Percentiles rank a stretch among this genome's conserved stretches.
These are phyloP conservation scores for Xenoacremonium recifei DNA, from an alignment of 2,329 filamentous ascomycete species.

Conservation along the genomic window DNA sequence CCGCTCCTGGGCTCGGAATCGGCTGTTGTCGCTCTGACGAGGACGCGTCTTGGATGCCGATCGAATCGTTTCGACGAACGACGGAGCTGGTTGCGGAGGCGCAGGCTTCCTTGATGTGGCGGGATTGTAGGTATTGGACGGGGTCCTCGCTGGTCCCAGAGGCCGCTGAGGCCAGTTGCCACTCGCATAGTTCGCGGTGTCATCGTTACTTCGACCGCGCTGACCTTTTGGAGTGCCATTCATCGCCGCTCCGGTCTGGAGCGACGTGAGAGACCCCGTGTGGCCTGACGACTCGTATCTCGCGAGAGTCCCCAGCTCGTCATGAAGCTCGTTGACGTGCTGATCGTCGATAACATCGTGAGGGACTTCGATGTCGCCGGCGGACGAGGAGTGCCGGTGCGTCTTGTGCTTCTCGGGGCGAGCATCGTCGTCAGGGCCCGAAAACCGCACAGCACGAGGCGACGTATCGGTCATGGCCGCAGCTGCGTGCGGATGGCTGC, in stretches of 20 bases:
- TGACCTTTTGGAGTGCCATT: conserved; percentile 43
- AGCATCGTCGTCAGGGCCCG: conserved; percentile 44
- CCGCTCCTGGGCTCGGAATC: conserved; percentile 70
- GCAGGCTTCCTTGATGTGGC: conserved; percentile 54
- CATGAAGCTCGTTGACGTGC: conserved; percentile 47
- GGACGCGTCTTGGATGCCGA: conserved; percentile 53
- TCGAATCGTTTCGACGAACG: conserved; percentile 44
- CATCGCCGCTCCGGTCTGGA: conserved; percentile 36
- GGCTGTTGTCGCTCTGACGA: conserved; percentile 43
- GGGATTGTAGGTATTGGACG: conserved; percentile 77
- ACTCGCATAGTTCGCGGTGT: conserved; percentile 28
- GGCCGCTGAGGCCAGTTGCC: conserved; percentile 61
- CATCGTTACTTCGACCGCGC: conserved; percentile 32
- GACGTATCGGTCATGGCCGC: conserved; percentile 45
- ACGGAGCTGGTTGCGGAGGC: conserved; percentile 40
- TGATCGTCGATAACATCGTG: conserved; percentile 35
- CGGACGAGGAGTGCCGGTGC: conserved; percentile 30
- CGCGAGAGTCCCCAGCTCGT: conserved; percentile 44
- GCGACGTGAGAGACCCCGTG: conserved; percentile 42
- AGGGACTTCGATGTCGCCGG: conserved; percentile 11
- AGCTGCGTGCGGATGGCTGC: conserved; percentile 14
- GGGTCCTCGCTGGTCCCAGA: conserved; percentile 66
- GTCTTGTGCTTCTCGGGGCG: conserved; percentile 42
- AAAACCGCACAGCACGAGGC: conserved; percentile 57
- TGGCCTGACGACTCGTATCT: conserved; percentile 43